Evolutionary conservation across 78 protist genomes (phyloP).

Genomic region (Cavenderia fasciculata): DNA sequence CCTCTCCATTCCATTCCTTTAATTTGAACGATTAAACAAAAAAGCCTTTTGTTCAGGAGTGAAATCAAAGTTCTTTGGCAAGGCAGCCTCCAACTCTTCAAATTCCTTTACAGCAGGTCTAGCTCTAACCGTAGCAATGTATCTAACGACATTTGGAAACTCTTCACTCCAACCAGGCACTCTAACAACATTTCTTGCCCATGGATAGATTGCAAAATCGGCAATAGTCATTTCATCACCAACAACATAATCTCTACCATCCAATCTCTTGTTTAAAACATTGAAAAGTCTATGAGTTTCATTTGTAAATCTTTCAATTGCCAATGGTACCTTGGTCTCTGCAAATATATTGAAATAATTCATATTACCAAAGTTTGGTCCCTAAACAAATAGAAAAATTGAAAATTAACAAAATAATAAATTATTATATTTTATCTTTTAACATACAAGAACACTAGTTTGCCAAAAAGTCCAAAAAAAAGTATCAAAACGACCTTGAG

Average conservation of each 20-base stretch:
- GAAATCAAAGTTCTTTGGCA: no score
- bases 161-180: neutral
- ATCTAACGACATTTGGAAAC: conserved; percentile 3
- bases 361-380: neutral
- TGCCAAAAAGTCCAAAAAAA: conserved; percentile 10
- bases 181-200: neutral
- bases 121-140: neutral
- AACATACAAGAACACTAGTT: neutral
- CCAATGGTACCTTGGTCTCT: neutral
- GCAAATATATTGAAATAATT: conserved; percentile 11
- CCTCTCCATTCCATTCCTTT: no score
- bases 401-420: no score
- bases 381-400: neutral
- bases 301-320: neutral
- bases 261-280: neutral
- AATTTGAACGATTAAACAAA: no score
- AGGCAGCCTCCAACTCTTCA: conserved; percentile 1
- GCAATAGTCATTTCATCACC: conserved; percentile 4
- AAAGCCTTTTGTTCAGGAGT: no score
- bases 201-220: conserved; percentile 6
- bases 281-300: neutral
- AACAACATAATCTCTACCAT: neutral
- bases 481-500: neutral
- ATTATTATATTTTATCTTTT: no score
- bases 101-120: neutral